Evolutionary conservation across 2,329 filamentous ascomycete genomes (phyloP), one percentile per base, ranked within the genome.

Genomic region (Penicillium thymicola): DNA sequence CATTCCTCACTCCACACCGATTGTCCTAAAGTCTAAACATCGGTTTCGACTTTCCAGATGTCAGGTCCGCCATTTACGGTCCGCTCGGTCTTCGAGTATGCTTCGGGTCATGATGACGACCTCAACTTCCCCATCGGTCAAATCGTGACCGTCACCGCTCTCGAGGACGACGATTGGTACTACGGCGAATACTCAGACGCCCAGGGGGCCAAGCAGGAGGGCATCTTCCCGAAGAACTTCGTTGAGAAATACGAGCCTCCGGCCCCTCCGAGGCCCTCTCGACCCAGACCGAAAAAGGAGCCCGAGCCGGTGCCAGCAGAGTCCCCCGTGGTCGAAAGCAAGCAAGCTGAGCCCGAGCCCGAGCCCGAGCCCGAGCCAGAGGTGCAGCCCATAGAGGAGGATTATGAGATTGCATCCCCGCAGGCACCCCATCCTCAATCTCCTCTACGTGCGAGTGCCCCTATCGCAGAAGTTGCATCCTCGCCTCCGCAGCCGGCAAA

Each of bases 171-270:
- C 62, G 95, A 97, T 73, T 97, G 92, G 94, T 96, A 94, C 72
- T 85, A 84, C 61, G 93, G 94, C 65, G 89, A 94, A 75, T 97
- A 96, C 73, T 79, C 86, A 62, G 90, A 95, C 75, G 85, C 86
- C 58, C 76, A 81, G 51, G 94, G 94, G 55, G 77, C 75, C 61
- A 91, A 88, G 75, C 84, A 87, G 71, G 87, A 92, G 70, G 93
- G 93, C 65, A 89, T 97, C 67, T 97, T 97, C 75, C 93, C 92
- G 50, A 88, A 89, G 72, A 99, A 97, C 78, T 99, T 99, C 72
- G 94, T 99, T 70, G 94, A 99, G 76, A 91, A 88, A 77, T 95
- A 91, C 76, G 93, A 97, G 74, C 94, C 94, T 37, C 89, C 87
- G 55, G 89, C 93, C 61, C 94, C 94, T 58, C 91, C 92, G 58